Conservation (phyloP, 2,329 filamentous ascomycete genomes). For the Aspergillus intermedius region DNA sequence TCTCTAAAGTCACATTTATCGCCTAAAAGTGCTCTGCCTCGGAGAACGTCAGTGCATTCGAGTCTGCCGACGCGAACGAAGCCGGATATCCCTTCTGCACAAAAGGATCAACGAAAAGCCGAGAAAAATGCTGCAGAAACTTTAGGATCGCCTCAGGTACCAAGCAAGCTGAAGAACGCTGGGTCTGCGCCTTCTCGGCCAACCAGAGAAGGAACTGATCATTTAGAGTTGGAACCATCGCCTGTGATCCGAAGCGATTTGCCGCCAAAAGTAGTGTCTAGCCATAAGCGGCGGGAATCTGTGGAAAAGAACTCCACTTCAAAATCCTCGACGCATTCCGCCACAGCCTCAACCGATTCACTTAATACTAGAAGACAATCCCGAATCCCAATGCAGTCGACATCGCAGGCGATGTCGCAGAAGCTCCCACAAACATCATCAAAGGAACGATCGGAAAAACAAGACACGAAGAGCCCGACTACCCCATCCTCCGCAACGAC, state of each 20-base stretch:
- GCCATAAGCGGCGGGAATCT: slow-evolving; percentile 48
- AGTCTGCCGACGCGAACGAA: slow-evolving; percentile 34
- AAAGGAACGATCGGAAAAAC: slow-evolving; percentile 21
- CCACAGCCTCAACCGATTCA: slow-evolving; percentile 33
- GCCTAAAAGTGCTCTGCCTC: slow-evolving; percentile 57
- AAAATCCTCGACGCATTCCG: slow-evolving; percentile 26
- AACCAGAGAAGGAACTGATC: slow-evolving; percentile 61
- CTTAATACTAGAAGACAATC: slow-evolving; percentile 27
- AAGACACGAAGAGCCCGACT: slow-evolving; percentile 22
- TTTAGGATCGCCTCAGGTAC: neutral
- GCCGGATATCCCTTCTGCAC: slow-evolving; percentile 17
- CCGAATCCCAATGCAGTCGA: slow-evolving; percentile 26
- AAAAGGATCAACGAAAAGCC: neutral
- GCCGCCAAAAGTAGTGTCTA: slow-evolving; percentile 39
- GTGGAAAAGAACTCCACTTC: slow-evolving; percentile 39
- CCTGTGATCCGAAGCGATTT: slow-evolving; percentile 54
- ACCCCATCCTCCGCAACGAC: slow-evolving; percentile 25
- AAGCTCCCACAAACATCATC: slow-evolving; percentile 33
- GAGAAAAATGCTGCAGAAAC: neutral
- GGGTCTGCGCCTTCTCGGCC: slow-evolving; percentile 38
- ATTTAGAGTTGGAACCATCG: slow-evolving; percentile 50
- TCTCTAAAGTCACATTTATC: slow-evolving; percentile 10
- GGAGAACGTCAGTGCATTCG: slow-evolving; percentile 56
- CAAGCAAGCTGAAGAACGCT: neutral
- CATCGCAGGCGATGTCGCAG: slow-evolving; percentile 23